These are phyloP conservation scores for Cucumis hystrix DNA, from an alignment of 306 rosid species.

Conservation along the genomic window DNA sequence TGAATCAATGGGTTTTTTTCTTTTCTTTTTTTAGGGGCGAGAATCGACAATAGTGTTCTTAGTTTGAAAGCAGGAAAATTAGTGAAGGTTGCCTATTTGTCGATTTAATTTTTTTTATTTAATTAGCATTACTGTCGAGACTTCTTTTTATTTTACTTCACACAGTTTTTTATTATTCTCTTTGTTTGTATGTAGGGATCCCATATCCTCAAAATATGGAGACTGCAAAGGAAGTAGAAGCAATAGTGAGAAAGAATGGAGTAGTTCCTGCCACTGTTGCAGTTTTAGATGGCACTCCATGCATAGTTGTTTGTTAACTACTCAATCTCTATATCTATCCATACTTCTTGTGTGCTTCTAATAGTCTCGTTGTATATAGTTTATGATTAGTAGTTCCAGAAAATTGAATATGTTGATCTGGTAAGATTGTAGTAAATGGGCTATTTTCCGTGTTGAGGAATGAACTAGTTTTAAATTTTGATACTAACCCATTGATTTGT, in stretches of 20 bases:
- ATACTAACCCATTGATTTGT: not conserved
- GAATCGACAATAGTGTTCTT: too few species aligned
- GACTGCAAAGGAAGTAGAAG: slow-evolving; percentile 78
- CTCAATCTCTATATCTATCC: not conserved
- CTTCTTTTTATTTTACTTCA: not conserved
- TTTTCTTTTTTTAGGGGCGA: too few species aligned
- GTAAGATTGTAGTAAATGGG: not conserved
- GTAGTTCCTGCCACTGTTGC: slow-evolving; percentile 97
- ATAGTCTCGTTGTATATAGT: not conserved
- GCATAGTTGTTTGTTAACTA: slow-evolving; percentile 41
- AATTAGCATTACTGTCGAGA: too few species aligned
- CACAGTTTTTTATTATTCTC: not conserved
- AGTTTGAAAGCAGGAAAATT: too few species aligned
- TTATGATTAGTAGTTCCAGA: not conserved
- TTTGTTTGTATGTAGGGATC: slow-evolving; percentile 50
- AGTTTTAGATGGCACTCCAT: slow-evolving; percentile 74
- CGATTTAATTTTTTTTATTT: too few species aligned
- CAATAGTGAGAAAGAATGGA: slow-evolving; percentile 55
- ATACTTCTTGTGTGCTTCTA: not conserved
- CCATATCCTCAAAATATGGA: slow-evolving; percentile 83
- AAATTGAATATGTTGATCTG: not conserved
- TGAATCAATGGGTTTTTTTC: too few species aligned
- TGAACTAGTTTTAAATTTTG: not conserved
- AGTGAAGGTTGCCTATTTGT: too few species aligned
- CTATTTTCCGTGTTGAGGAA: not conserved